phyloP scores from a whole-genome alignment of 2,329 filamentous ascomycete genomes.

The Pseudocercospora ulei region DNA sequence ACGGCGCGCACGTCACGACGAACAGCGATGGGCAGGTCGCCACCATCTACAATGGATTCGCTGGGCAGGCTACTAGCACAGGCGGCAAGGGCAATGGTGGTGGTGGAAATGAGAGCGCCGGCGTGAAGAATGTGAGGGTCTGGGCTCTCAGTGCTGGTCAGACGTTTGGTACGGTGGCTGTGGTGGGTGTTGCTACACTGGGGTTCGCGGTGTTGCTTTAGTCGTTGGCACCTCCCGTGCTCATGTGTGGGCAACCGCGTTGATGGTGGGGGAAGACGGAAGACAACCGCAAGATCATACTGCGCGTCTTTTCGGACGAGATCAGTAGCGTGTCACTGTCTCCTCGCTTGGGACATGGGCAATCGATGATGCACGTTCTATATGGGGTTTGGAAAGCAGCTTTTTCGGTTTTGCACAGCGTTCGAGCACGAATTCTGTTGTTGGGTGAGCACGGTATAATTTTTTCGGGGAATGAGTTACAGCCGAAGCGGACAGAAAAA shows the following conservation, averaged over 20 bases:
- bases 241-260: no score
- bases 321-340: background rate
- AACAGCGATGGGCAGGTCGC: constrained; percentile 30
- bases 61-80: constrained; percentile 28
- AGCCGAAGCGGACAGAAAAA: background rate
- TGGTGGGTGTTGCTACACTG: constrained; percentile 48
- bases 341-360: no score
- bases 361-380: no score
- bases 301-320: no score
- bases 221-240: no score
- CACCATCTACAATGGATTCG: constrained; percentile 40
- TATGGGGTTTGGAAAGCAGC: constrained; percentile 7
- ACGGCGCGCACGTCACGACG: constrained; percentile 27
- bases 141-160: constrained; percentile 46
- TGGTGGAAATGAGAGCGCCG: constrained; percentile 13
- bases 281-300: no score
- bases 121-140: constrained; percentile 24
- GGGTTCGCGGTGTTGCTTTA: constrained; percentile 46
- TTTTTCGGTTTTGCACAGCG: constrained; percentile 8
- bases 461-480: background rate
- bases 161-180: constrained; percentile 47
- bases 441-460: constrained; percentile 5
- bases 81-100: constrained; percentile 29
- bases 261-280: constrained; percentile 1
- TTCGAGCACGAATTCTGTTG: constrained; percentile 10